Conservation (phyloP, 2,329 filamentous ascomycete species). For the Pseudonectria foliicola region DNA sequence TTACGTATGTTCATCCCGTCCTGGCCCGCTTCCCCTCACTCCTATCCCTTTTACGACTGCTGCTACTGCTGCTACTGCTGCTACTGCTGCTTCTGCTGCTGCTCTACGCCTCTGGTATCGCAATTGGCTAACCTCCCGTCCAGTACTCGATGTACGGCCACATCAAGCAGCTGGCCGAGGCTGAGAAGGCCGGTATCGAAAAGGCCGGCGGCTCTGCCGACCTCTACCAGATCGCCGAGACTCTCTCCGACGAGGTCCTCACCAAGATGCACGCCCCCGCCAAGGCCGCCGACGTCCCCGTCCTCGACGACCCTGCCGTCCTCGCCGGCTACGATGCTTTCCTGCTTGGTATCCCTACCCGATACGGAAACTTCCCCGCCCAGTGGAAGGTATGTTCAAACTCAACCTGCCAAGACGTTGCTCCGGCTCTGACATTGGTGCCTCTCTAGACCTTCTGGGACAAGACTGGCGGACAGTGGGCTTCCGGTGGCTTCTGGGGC, state of each 20-base stretch:
- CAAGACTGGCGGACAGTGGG: slow-evolving; percentile 80
- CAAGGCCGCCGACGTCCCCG: slow-evolving; percentile 61
- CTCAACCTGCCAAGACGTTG: too few species aligned
- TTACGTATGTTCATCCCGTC: slow-evolving; percentile 53
- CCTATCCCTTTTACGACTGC: neutral
- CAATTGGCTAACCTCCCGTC: slow-evolving; percentile 6
- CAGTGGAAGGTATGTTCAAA: slow-evolving; percentile 66
- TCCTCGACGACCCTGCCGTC: slow-evolving; percentile 48
- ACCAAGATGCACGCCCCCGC: slow-evolving; percentile 83
- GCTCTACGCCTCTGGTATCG: neutral
- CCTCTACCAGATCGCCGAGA: slow-evolving; percentile 84
- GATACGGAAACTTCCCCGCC: slow-evolving; percentile 93
- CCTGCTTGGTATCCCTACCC: slow-evolving; percentile 89
- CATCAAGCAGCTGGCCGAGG: slow-evolving; percentile 74
- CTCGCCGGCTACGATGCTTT: slow-evolving; percentile 79
- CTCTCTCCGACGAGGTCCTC: slow-evolving; percentile 75
- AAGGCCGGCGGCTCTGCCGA: slow-evolving; percentile 76
- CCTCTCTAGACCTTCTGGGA: slow-evolving; percentile 65
- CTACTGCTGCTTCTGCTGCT: slow-evolving; percentile 2
- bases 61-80: neutral
- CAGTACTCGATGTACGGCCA: slow-evolving; percentile 96
- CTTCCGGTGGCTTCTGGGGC: slow-evolving; percentile 66
- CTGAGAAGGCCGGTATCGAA: slow-evolving; percentile 85
- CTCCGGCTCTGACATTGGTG: too few species aligned
- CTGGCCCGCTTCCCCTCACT: slow-evolving; percentile 2